phyloP scores from a whole-genome alignment of 1,284 basidiomycete species.

The Hortiboletus rubellus region DNA sequence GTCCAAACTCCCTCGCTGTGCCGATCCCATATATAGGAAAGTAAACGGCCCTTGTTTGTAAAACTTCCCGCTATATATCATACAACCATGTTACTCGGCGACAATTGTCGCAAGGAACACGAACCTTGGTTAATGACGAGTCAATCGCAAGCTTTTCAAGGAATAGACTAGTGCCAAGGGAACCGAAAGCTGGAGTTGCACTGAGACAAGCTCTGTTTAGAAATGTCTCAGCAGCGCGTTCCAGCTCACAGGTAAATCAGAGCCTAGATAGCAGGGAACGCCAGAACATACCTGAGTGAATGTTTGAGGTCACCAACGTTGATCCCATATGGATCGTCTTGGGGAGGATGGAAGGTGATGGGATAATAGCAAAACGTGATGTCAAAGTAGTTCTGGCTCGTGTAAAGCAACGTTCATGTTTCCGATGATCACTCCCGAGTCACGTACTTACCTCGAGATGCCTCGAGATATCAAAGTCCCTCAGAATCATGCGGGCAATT shows the following conservation, averaged over 20 bases:
- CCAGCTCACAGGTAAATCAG: constrained; percentile 26
- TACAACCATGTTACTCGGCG: background rate
- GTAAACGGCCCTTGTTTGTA: constrained; percentile 73
- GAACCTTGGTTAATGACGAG: constrained; percentile 82
- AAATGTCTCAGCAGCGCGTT: background rate
- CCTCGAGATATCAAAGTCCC: constrained; percentile 81
- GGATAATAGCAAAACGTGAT: constrained; percentile 99
- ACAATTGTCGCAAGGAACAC: constrained; percentile 4
- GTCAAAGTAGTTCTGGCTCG: constrained; percentile 83
- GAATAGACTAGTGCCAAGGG: constrained; percentile 84
- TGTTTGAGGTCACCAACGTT: constrained; percentile 83
- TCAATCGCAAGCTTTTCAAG: constrained; percentile 91
- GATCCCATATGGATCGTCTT: constrained; percentile 94
- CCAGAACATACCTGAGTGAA: constrained; percentile 58
- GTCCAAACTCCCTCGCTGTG: constrained; percentile 61
- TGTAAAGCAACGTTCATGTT: background rate
- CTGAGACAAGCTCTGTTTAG: constrained; percentile 58
- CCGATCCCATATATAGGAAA: constrained; percentile 80
- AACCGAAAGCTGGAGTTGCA: constrained; percentile 82
- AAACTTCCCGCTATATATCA: constrained; percentile 67
- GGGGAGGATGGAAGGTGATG: constrained; percentile 94
- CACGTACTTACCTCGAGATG: constrained; percentile 67
- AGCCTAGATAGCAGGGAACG: background rate
- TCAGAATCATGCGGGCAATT: constrained; percentile 80
- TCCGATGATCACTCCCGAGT: background rate